Base-by-base conservation (phyloP, 441 rosid genomes). In the Lepidium campestre region DNA sequence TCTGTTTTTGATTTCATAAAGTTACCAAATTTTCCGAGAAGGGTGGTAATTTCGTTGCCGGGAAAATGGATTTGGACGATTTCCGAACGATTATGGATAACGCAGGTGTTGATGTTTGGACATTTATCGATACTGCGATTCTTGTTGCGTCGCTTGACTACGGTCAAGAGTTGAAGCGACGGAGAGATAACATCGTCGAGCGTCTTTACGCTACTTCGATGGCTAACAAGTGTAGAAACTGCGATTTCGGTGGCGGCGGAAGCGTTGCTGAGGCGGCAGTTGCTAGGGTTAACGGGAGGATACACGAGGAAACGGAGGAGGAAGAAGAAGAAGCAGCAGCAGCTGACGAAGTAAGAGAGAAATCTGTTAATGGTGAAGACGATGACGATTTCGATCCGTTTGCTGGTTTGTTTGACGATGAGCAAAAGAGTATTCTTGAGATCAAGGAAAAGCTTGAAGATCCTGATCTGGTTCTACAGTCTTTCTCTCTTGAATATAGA, bases 321-420 rank as follows among this genome's bases (percentile, higher is more conserved):
- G 72, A 58, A 13, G 34, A 78, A 71, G 65, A 72, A 66, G 62
- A 77, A 64, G 68, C 41, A 48, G 59, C 48, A 27, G 65, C 56
- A 50, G 76, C 19, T 31, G 77, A 65, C 14, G 75, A 75, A 52
- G 65, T 49, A 10, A 68, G 70, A 76, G 90, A 88, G 3, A 78
- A 68, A 61, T 82, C 89, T 0, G 79, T 44, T 44, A 78, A 83
- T 57, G 83, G 52, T 10, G 83, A 77, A 20, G 82, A 76, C 0
- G 90, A 85, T 50, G 90, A 72, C 2, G 89, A 70, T 13, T 14
- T 82, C 61, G 96, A 93, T 83, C 96, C 89, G 1, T 87, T 80
- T 52, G 93, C 83, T 41, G 91, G 95, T 46, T 79, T 93, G 81
- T 89, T 91, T 62, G 98, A 93, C 70, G 98, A 93, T 79, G 97